These are phyloP conservation scores for Umbelopsis sp. DNA, from an alignment of 192 early-diverging fungal species.

Conservation along the genomic window DNA sequence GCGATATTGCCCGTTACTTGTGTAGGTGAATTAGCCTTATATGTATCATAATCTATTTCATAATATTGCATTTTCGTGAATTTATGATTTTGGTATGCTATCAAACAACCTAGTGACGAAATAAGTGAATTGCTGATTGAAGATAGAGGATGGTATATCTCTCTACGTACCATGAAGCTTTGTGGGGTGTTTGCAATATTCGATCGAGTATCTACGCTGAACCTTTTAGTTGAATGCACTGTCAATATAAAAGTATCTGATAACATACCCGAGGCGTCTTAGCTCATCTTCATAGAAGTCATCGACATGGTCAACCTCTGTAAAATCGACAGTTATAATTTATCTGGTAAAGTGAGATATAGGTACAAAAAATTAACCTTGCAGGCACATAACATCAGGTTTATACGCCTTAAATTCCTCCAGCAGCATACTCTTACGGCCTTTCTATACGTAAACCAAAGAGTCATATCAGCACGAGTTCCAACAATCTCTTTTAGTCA, in stretches of 20 bases:
- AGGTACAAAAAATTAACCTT: conserved; percentile 27
- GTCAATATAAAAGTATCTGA: background rate
- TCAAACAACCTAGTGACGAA: conserved; percentile 26
- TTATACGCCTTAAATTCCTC: conserved; percentile 36
- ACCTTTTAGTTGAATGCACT: background rate
- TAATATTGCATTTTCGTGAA: conserved; percentile 15
- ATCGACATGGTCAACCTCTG: conserved; percentile 43
- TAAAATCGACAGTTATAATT: background rate
- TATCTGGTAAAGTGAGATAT: background rate
- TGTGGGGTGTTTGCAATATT: conserved; percentile 26
- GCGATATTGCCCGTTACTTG: conserved; percentile 39
- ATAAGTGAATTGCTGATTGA: background rate
- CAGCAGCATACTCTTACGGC: conserved; percentile 35
- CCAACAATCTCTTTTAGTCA: background rate
- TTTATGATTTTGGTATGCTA: conserved; percentile 24
- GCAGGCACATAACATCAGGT: conserved; percentile 37
- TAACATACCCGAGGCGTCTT: conserved; percentile 28
- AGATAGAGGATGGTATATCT: background rate
- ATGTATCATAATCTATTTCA: conserved; percentile 34
- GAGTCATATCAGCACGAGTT: background rate
- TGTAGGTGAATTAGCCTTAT: conserved; percentile 15
- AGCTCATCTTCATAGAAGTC: conserved; percentile 29
- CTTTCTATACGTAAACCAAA: conserved; percentile 30
- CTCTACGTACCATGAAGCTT: conserved; percentile 37
- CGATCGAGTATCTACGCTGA: conserved; percentile 20